Evolutionary conservation across 164 flowering plant species (phyloP), one percentile per base, ranked within the genome.

Genomic region (Stephania yunnanensis): DNA sequence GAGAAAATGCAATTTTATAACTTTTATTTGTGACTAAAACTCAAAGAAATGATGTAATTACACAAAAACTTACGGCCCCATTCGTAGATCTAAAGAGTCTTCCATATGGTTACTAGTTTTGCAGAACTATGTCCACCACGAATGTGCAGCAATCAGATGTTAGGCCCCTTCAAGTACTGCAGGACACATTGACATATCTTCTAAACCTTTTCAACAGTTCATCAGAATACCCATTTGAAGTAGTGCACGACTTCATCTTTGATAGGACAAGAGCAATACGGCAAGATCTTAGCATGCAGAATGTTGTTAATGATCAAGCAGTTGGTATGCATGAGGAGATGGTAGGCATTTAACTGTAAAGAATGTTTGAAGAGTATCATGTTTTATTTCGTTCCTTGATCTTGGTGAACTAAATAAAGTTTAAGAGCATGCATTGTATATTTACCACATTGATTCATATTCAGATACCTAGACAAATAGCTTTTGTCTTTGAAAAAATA

Each of bases 261-360:
- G 97, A 95, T 79, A 87, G 98, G 83, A 90, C 91, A 71, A 85
- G 98, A 80, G 92, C 97, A 50, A 90, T 93, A 72, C 87, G 97
- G 70, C 98, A 95, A 84, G 98, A 95, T 82, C 88, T 95, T 46
- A 83, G 86, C 84, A 89, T 95, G 89, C 98, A 95, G 78, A 90
- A 85, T 81, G 82, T 91, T 58, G 77, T 75, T 68, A 80, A 79
- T 78, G 82, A 84, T 65, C 84, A 80, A 83, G 92, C 79, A 68
- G 78, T 88, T 68, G 63, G 70, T 68, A 84, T 90, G 88, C 89
- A 88, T 76, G 97, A 92, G 82, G 82, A 87, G 81, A 90, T 93
- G 91, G 98, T 92, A 87, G 64, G 84, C 22, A 12, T 73, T 36
- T 50, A 73, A 55, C 30, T 76, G 48, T 29, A 36, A 66, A 20